Evolutionary conservation across 176 grass and related monocot species (phyloP).

Genomic region (Typha latifolia): DNA sequence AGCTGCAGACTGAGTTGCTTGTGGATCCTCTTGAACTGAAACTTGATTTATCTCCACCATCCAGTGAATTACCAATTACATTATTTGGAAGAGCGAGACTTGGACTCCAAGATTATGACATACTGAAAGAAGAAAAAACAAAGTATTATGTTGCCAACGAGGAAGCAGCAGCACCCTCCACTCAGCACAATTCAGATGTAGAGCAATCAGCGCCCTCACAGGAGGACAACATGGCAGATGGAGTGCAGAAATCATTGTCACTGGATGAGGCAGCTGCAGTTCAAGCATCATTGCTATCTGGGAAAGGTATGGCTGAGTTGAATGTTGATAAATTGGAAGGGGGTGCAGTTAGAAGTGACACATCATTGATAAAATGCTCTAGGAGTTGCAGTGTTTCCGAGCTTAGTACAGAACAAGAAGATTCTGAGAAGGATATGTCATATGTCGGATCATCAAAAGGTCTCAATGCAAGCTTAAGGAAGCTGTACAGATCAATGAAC

Average conservation of each 20-base stretch:
- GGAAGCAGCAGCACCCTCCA: background rate
- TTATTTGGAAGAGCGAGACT: slow-evolving; percentile 89
- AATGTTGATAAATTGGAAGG: slow-evolving; percentile 13
- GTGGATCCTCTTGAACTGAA: slow-evolving; percentile 41
- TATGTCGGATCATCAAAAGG: slow-evolving; percentile 42
- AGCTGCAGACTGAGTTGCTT: background rate
- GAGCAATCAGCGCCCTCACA: background rate
- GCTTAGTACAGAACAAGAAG: slow-evolving; percentile 7
- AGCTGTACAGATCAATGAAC: slow-evolving; percentile 77
- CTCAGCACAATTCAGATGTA: background rate
- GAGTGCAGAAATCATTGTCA: background rate
- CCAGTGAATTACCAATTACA: slow-evolving; percentile 41
- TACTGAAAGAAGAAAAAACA: slow-evolving; percentile 44
- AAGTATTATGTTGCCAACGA: slow-evolving; percentile 10
- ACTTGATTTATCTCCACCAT: slow-evolving; percentile 28
- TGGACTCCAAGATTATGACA: slow-evolving; percentile 43
- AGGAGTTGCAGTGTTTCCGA: slow-evolving; percentile 19
- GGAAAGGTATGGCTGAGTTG: background rate
- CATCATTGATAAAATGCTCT: background rate
- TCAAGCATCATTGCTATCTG: background rate
- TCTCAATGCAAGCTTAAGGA: slow-evolving; percentile 74
- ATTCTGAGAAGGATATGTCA: slow-evolving; percentile 13
- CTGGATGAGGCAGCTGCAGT: background rate
- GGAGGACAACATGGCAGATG: background rate
- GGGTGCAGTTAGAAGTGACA: slow-evolving; percentile 6